Evolutionary conservation across 2,329 filamentous ascomycete species (phyloP), one percentile per base, ranked within the genome.

Genomic region (Scopulariopsis brevicaulis): DNA sequence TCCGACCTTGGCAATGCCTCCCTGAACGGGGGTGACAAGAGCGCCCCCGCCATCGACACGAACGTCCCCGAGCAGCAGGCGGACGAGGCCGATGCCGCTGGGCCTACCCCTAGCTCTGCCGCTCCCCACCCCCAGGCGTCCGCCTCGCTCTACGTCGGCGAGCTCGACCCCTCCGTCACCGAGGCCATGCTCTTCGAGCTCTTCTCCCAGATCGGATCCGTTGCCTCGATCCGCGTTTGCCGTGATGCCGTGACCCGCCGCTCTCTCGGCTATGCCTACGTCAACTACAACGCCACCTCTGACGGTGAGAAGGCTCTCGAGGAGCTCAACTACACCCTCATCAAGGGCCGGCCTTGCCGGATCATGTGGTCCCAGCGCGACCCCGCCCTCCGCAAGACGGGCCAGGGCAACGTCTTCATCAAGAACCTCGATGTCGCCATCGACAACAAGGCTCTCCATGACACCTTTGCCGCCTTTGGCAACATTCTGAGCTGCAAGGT

Each of bases 331-430:
- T 99, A 99, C 82, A 99, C 94, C 63, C 81, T 96, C 68, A 97
- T 99, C 81, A 97, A 97, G 84, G 92, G 92, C 68, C 91, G 89
- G 71, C 93, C 94, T 61, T 99, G 94, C 88, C 93, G 94, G 71
- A 99, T 99, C 79, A 99, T 99, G 94, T 99, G 94, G 94, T 99
- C 94, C 64, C 94, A 99, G 84, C 94, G 94, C 74, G 94, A 99
- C 76, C 94, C 94, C 65, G 93, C 93, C 73, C 86, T 99, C 68
- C 94, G 94, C 80, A 99, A 99, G 87, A 99, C 91, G 66, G 94
- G 94, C 65, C 91, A 96, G 78, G 94, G 94, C 74, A 99, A 99
- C 72, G 93, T 99, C 68, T 99, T 99, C 84, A 99, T 99, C 85
- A 99, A 99, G 87, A 99, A 99, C 80, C 82, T 99, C 65, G 94